Conservation (phyloP, 257 asterid species). For the Solanum rostratum region DNA sequence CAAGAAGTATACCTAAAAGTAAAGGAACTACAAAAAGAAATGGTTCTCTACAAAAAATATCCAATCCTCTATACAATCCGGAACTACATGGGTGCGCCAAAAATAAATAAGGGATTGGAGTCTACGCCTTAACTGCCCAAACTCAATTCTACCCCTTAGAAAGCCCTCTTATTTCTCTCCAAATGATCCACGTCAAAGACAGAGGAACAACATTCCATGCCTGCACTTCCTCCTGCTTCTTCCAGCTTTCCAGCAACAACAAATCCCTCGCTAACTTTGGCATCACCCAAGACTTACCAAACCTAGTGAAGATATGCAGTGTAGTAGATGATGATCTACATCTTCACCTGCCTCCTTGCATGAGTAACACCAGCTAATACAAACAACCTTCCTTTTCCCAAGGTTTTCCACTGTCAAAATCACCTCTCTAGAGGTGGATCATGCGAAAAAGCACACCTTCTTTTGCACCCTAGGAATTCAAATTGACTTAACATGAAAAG, state of each 20-base stretch:
- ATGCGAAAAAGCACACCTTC: not conserved
- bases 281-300: not conserved
- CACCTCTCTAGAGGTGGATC: not conserved
- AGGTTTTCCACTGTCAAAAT: not conserved
- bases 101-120: not conserved
- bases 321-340: not conserved
- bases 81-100: not conserved
- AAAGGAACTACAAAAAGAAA: not conserved
- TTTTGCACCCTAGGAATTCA: not conserved
- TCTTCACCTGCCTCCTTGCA: not conserved
- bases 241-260: not conserved
- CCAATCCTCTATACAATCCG: not conserved
- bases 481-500: not conserved
- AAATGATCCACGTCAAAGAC: not conserved
- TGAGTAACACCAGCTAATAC: not conserved
- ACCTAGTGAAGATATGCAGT: not conserved
- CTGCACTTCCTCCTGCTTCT: not conserved
- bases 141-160: not conserved
- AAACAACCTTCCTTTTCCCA: not conserved
- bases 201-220: not conserved
- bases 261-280: not conserved
- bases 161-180: not conserved
- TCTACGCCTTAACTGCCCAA: not conserved
- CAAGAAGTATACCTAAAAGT: not conserved
- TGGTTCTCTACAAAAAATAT: not conserved